phyloP scores from a whole-genome alignment of 2,329 filamentous ascomycete species.

The Fusarium keratoplasticum region DNA sequence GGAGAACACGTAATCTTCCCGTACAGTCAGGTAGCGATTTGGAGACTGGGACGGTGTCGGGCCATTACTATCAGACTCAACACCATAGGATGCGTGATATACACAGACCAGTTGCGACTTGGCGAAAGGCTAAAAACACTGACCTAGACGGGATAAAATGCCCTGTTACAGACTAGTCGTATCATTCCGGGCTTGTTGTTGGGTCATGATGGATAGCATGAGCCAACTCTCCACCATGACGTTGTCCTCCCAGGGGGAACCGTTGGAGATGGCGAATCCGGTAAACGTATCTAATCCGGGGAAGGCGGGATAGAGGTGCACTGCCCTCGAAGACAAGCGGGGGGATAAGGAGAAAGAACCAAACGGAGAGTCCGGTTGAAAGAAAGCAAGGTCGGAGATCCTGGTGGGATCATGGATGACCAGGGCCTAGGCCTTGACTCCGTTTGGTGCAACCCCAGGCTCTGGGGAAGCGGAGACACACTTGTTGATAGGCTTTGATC shows the following conservation, averaged over 20 bases:
- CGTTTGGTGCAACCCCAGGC: background rate
- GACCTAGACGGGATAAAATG: background rate
- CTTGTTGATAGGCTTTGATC: background rate
- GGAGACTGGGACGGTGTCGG: background rate
- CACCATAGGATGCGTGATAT: background rate
- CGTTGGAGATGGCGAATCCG: slow-evolving; percentile 2
- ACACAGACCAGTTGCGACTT: background rate
- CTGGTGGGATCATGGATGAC: background rate
- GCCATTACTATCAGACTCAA: background rate
- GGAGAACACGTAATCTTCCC: background rate
- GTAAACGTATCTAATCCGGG: background rate
- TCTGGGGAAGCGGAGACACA: slow-evolving; percentile 4
- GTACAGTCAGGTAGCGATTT: background rate
- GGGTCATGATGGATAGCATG: background rate
- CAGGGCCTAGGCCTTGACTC: background rate
- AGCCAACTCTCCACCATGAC: background rate
- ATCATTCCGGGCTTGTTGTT: background rate
- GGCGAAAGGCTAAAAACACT: background rate
- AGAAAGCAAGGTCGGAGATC: too few species aligned
- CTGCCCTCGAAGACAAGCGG: background rate
- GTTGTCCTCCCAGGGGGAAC: background rate
- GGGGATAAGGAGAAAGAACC: background rate
- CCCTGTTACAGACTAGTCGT: background rate
- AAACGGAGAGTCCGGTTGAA: background rate
- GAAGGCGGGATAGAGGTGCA: background rate